phyloP scores from a whole-genome alignment of 345 rosid genomes.

The Pistacia vera region DNA sequence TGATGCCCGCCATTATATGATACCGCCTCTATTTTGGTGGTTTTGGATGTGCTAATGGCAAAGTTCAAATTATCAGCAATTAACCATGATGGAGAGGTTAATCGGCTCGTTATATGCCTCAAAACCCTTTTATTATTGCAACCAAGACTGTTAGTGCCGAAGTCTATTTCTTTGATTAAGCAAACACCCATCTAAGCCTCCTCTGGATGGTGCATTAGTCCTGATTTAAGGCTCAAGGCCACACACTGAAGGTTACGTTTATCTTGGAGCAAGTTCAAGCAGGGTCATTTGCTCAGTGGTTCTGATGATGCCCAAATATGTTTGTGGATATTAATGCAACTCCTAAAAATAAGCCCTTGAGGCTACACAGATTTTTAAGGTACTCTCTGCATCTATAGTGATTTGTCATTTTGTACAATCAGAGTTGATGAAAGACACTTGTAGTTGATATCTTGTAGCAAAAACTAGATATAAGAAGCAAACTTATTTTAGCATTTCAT shows the following conservation, averaged over 20 bases:
- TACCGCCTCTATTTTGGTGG: conserved; percentile 76
- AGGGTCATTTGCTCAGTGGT: conserved; percentile 92
- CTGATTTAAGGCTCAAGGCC: conserved; percentile 91
- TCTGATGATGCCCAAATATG: conserved; percentile 99
- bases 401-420: not conserved
- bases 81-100: conserved; percentile 98
- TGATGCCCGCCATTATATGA: conserved; percentile 92
- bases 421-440: not conserved
- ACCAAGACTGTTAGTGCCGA: conserved; percentile 97
- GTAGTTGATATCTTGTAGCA: not conserved
- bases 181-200: conserved; percentile 91
- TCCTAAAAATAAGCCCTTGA: conserved; percentile 81
- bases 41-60: conserved; percentile 86
- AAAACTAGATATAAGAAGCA: not conserved
- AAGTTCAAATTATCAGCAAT: conserved; percentile 99
- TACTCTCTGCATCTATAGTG: conserved; percentile 16
- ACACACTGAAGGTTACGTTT: conserved; percentile 94
- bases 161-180: conserved; percentile 97
- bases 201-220: conserved; percentile 80
- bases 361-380: conserved; percentile 88
- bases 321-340: conserved; percentile 83
- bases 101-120: conserved; percentile 98
- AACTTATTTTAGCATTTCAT: not conserved
- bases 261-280: conserved; percentile 95
- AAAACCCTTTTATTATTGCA: conserved; percentile 86